Evolutionary conservation across 2,329 filamentous ascomycete species (phyloP).

Genomic region (Fusarium coffeatum): DNA sequence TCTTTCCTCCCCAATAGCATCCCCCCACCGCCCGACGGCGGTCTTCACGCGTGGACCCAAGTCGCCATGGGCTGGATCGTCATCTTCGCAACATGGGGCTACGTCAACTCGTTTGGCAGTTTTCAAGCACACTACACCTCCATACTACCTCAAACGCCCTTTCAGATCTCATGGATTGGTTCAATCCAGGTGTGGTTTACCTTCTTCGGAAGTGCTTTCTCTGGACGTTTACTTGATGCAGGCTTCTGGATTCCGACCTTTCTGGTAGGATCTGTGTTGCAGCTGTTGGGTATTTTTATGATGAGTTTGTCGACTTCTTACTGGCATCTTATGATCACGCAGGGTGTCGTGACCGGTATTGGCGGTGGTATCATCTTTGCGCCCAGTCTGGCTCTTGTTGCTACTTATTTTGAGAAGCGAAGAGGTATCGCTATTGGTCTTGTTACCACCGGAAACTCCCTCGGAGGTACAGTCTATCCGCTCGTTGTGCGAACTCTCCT

Average conservation of each 20-base stretch:
- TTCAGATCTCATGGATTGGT: constrained; percentile 60
- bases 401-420: constrained; percentile 67
- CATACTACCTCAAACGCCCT: constrained; percentile 47
- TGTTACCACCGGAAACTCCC: constrained; percentile 66
- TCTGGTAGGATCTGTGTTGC: constrained; percentile 52
- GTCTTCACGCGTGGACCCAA: constrained; percentile 51
- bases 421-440: constrained; percentile 68
- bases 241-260: constrained; percentile 57
- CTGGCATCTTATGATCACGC: constrained; percentile 62
- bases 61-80: constrained; percentile 55
- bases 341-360: constrained; percentile 64
- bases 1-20: constrained; percentile 17
- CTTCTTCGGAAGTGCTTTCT: constrained; percentile 57
- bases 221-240: constrained; percentile 58
- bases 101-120: constrained; percentile 59
- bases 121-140: constrained; percentile 59
- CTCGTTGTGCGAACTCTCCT: constrained; percentile 65
- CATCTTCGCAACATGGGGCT: constrained; percentile 58
- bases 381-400: constrained; percentile 64
- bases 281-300: constrained; percentile 59
- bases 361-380: constrained; percentile 67
- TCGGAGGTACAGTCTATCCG: constrained; percentile 66
- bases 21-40: constrained; percentile 43
- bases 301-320: constrained; percentile 57
- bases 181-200: constrained; percentile 59